phyloP scores from a whole-genome alignment of 495 filamentous ascomycete species.

The Daldinia caldariorum region DNA sequence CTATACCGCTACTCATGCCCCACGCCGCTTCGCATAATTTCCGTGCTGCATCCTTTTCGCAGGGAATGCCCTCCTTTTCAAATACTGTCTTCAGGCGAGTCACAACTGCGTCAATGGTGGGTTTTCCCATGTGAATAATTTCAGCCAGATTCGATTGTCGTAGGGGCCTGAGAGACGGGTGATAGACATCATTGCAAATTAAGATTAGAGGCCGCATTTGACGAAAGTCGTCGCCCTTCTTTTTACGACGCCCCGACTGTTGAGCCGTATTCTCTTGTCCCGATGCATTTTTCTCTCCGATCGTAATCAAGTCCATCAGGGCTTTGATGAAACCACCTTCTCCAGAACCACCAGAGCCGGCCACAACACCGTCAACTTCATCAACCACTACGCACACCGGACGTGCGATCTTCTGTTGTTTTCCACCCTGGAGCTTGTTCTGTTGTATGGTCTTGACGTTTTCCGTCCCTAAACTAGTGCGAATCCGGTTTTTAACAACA shows the following conservation, averaged over 20 bases:
- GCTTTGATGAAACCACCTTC: constrained; percentile 94
- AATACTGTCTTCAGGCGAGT: constrained; percentile 83
- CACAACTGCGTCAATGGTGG: constrained; percentile 86
- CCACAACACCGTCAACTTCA: constrained; percentile 93
- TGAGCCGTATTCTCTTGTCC: constrained; percentile 51
- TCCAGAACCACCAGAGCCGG: constrained; percentile 73
- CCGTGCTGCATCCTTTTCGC: constrained; percentile 86
- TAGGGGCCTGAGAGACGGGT: constrained; percentile 84
- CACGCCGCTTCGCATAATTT: constrained; percentile 91
- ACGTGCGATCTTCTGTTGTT: constrained; percentile 76
- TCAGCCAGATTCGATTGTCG: constrained; percentile 84
- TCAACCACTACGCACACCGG: constrained; percentile 95
- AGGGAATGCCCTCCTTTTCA: constrained; percentile 82
- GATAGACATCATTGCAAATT: constrained; percentile 98
- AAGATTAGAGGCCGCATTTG: constrained; percentile 88
- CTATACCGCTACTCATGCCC: constrained; percentile 76
- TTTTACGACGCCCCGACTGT: constrained; percentile 55
- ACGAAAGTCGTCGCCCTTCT: constrained; percentile 83
- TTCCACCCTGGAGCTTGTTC: constrained; percentile 63
- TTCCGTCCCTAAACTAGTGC: constrained; percentile 88
- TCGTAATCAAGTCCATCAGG: constrained; percentile 83
- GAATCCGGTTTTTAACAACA: constrained; percentile 89
- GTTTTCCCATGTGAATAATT: constrained; percentile 90
- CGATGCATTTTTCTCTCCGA: constrained; percentile 82
- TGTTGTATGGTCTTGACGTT: constrained; percentile 85